Percentiles rank a stretch among this genome's conserved stretches.
Conservation (phyloP, 1,284 basidiomycete species). For the Termitomyces sp. region DNA sequence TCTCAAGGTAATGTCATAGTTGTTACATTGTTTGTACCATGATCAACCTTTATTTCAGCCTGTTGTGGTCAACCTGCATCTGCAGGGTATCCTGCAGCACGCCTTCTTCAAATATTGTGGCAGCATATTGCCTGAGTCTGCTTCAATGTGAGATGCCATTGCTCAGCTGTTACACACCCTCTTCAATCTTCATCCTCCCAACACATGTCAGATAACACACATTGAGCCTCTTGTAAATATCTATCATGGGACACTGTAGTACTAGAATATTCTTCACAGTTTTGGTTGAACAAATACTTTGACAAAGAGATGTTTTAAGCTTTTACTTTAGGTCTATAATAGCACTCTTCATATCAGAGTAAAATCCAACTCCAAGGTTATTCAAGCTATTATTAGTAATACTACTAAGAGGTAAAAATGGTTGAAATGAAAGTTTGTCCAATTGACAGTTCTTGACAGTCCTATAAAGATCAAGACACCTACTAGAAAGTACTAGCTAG, state of each 20-base stretch:
- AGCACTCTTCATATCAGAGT: too few relatives aligned
- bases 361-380: too few relatives aligned
- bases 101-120: constrained; percentile 45
- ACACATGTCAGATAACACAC: constrained; percentile 80
- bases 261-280: too few relatives aligned
- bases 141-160: constrained; percentile 38
- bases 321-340: too few relatives aligned
- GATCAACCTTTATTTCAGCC: constrained; percentile 33
- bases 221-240: constrained; percentile 69
- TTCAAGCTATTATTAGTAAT: too few relatives aligned
- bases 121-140: constrained; percentile 15
- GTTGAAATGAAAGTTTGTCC: too few relatives aligned
- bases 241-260: constrained; percentile 76
- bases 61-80: constrained; percentile 54
- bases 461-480: too few relatives aligned
- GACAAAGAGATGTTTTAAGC: too few relatives aligned
- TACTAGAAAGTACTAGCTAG: too few relatives aligned
- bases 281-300: too few relatives aligned
- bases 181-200: constrained; percentile 71
- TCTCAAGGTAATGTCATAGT: constrained; percentile 51
- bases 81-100: constrained; percentile 55
- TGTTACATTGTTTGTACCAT: neutral
- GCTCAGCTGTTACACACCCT: constrained; percentile 55
- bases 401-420: too few relatives aligned
- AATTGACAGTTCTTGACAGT: too few relatives aligned